Conservation (phyloP, 1,139 yeast genomes). For the Blastobotrys raffinosifermentans region DNA sequence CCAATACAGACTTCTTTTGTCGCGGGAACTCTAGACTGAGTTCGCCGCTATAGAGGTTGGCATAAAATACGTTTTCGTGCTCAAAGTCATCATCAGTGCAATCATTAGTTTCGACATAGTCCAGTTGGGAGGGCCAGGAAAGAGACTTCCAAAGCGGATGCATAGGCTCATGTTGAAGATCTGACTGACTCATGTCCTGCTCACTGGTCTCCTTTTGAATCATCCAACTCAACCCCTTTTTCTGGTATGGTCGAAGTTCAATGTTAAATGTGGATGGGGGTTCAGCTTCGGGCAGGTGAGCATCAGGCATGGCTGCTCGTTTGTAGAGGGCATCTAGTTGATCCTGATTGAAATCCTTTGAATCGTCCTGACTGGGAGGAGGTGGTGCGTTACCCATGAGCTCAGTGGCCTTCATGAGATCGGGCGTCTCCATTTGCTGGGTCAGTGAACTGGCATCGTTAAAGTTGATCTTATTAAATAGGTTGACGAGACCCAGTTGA, state of each 20-base stretch:
- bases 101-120: slow-evolving; percentile 6
- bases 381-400: slow-evolving; percentile 29
- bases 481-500: slow-evolving; percentile 50
- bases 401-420: slow-evolving; percentile 22
- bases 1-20: slow-evolving; percentile 47
- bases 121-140: slow-evolving; percentile 57
- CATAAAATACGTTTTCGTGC: slow-evolving; percentile 46
- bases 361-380: slow-evolving; percentile 12
- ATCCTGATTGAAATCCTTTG: slow-evolving; percentile 49
- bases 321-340: slow-evolving; percentile 70
- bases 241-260: slow-evolving; percentile 64
- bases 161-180: slow-evolving; percentile 41
- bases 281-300: slow-evolving; percentile 53
- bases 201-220: slow-evolving; percentile 41
- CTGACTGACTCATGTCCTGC: slow-evolving; percentile 20
- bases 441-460: slow-evolving; percentile 11
- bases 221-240: slow-evolving; percentile 82
- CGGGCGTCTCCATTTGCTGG: slow-evolving; percentile 11
- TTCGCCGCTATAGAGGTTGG: slow-evolving; percentile 79
- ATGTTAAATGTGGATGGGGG: slow-evolving; percentile 62
- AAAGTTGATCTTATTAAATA: slow-evolving; percentile 49
- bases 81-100: slow-evolving; percentile 13
- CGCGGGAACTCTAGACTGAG: slow-evolving; percentile 62
- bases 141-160: slow-evolving; percentile 86
- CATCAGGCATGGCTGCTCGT: slow-evolving; percentile 44